These are phyloP conservation scores for Haplosporangium gracile DNA, from an alignment of 192 early-diverging fungal genomes.

Conservation along the genomic window DNA sequence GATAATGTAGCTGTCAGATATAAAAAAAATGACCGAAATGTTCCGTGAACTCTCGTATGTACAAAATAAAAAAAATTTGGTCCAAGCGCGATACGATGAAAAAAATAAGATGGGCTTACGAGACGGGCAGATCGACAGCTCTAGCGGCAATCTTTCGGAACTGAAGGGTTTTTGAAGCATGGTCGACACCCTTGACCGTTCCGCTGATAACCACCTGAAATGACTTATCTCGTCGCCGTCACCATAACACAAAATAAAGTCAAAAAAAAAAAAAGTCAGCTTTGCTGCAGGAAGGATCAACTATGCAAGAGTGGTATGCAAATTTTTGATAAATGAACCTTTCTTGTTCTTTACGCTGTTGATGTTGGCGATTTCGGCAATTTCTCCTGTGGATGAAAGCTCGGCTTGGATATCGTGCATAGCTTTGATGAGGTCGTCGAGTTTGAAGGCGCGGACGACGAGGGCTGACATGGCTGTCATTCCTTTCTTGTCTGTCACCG, in stretches of 20 bases:
- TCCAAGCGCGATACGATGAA: not conserved
- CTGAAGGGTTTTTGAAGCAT: constrained; percentile 87
- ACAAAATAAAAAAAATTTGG: not conserved
- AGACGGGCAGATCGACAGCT: constrained; percentile 91
- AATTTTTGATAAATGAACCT: not conserved
- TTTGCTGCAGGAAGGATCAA: not conserved
- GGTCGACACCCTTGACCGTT: constrained; percentile 86
- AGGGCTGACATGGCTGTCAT: constrained; percentile 92
- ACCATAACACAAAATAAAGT: not conserved
- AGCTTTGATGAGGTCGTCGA: constrained; percentile 78
- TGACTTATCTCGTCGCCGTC: constrained; percentile 50
- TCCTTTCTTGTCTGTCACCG: constrained; percentile 68
- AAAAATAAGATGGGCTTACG: constrained; percentile 58
- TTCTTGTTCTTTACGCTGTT: constrained; percentile 33
- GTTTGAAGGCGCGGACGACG: constrained; percentile 77
- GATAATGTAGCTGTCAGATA: not conserved
- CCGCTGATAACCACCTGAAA: constrained; percentile 94
- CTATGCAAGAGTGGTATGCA: not conserved
- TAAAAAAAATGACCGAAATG: not conserved
- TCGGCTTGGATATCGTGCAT: constrained; percentile 72
- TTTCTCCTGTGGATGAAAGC: constrained; percentile 73
- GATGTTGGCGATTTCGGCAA: constrained; percentile 80
- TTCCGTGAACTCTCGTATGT: not conserved
- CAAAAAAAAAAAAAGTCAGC: not conserved
- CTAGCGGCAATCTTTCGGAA: constrained; percentile 85